Evolutionary conservation across 148 eudicot genomes (phyloP).

Genomic region (Silene uniflora): DNA sequence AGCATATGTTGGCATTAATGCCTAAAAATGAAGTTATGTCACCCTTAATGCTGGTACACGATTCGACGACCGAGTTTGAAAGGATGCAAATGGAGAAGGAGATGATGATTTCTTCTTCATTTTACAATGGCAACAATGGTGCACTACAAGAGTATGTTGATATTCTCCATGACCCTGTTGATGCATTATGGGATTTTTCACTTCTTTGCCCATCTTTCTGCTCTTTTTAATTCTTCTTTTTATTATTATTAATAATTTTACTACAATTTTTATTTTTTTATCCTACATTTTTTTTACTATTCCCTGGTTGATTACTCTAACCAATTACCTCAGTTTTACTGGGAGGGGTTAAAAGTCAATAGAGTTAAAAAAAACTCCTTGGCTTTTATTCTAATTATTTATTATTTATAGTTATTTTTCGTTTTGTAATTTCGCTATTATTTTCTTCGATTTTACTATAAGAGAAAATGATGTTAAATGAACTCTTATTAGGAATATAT

Average conservation of each 20-base stretch:
- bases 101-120: slow-evolving; percentile 38
- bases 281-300: background rate
- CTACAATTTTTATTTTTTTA: too few species aligned
- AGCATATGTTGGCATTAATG: slow-evolving; percentile 28
- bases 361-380: background rate
- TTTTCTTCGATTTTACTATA: background rate
- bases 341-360: slow-evolving; percentile 25
- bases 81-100: slow-evolving; percentile 62
- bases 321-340: slow-evolving; percentile 17
- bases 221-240: slow-evolving; percentile 17
- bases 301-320: slow-evolving; percentile 5
- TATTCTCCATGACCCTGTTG: slow-evolving; percentile 48
- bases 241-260: background rate
- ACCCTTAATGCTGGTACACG: slow-evolving; percentile 18
- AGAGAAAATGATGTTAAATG: slow-evolving; percentile 6
- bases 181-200: slow-evolving; percentile 75
- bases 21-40: slow-evolving; percentile 31
- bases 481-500: background rate
- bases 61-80: slow-evolving; percentile 43
- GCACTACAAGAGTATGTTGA: slow-evolving; percentile 51
- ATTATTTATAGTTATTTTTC: background rate
- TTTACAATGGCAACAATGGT: slow-evolving; percentile 37
- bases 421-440: background rate
- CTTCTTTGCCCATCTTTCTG: slow-evolving; percentile 45
- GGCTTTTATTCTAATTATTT: slow-evolving; percentile 6